Evolutionary conservation across 2,329 filamentous ascomycete genomes (phyloP).

Genomic region (Colletotrichum sublineola): DNA sequence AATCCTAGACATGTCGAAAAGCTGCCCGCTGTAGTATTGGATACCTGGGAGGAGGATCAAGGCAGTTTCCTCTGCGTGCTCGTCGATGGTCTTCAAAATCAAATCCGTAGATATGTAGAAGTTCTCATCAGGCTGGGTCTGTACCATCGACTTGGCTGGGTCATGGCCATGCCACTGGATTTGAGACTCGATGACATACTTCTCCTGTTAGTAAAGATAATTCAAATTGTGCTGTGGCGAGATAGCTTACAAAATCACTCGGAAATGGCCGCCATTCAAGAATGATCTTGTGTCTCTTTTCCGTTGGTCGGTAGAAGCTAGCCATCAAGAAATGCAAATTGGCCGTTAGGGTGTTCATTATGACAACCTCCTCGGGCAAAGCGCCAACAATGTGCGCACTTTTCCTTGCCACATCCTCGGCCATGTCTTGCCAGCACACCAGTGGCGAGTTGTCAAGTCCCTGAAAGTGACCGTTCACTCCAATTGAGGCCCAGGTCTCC

Average conservation of each 20-base stretch:
- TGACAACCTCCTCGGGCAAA: slow-evolving; percentile 78
- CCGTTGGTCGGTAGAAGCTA: slow-evolving; percentile 82
- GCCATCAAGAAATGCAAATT: slow-evolving; percentile 88
- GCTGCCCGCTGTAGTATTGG: slow-evolving; percentile 86
- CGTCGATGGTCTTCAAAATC: slow-evolving; percentile 76
- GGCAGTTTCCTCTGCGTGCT: slow-evolving; percentile 75
- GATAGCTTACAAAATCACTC: slow-evolving; percentile 77
- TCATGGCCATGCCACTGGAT: slow-evolving; percentile 78
- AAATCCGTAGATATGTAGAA: slow-evolving; percentile 73
- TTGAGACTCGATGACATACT: slow-evolving; percentile 89
- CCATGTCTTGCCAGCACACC: slow-evolving; percentile 81
- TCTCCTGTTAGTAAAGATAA: slow-evolving; percentile 24
- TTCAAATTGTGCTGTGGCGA: neutral
- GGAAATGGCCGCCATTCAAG: slow-evolving; percentile 93
- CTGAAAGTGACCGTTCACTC: slow-evolving; percentile 86
- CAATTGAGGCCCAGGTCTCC: slow-evolving; percentile 86
- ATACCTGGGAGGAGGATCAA: slow-evolving; percentile 81
- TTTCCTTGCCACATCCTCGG: slow-evolving; percentile 78
- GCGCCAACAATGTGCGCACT: slow-evolving; percentile 84
- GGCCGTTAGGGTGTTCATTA: slow-evolving; percentile 88
- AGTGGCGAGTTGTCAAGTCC: slow-evolving; percentile 76
- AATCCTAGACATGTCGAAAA: slow-evolving; percentile 80
- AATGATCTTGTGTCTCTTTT: slow-evolving; percentile 80
- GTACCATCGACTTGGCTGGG: slow-evolving; percentile 77
- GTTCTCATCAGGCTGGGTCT: slow-evolving; percentile 74